Conservation (phyloP, 257 asterid genomes). For the Solanum corneliomulleri region DNA sequence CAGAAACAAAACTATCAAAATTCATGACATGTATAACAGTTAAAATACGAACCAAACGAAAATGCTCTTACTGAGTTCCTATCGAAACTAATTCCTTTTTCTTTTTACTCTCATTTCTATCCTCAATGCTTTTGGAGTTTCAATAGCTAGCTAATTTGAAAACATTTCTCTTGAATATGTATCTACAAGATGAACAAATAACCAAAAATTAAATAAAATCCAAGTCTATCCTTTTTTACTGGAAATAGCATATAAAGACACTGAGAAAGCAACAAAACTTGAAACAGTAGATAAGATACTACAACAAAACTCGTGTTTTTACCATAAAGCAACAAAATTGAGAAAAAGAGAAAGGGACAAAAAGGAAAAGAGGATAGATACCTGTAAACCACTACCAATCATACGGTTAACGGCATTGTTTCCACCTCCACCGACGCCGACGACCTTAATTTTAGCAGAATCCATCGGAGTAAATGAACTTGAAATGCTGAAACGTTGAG, state of each 20-base stretch:
- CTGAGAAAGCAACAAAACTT: background rate
- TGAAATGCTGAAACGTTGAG: conserved; percentile 29
- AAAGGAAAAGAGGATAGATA: background rate
- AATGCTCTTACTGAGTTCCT: background rate
- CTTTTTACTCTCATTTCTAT: background rate
- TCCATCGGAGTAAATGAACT: conserved; percentile 54
- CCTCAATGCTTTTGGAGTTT: background rate
- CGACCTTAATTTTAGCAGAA: conserved; percentile 86
- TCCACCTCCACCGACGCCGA: conserved; percentile 98
- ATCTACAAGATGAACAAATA: background rate
- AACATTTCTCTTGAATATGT: background rate
- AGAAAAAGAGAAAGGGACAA: background rate
- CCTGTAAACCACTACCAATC: conserved; percentile 95
- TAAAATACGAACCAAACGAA: background rate
- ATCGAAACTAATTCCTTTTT: background rate
- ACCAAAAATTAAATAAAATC: background rate
- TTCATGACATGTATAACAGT: background rate
- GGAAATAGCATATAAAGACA: background rate
- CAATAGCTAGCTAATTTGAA: background rate
- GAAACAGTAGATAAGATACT: background rate
- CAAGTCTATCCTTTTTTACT: background rate
- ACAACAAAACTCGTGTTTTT: background rate
- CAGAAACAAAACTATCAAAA: background rate
- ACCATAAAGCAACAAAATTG: background rate
- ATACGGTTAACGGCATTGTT: conserved; percentile 97